Percentiles rank a stretch among this genome's conserved stretches.
phyloP scores from a whole-genome alignment of 176 grass and related monocot genomes.

The Luzula sylvatica region DNA sequence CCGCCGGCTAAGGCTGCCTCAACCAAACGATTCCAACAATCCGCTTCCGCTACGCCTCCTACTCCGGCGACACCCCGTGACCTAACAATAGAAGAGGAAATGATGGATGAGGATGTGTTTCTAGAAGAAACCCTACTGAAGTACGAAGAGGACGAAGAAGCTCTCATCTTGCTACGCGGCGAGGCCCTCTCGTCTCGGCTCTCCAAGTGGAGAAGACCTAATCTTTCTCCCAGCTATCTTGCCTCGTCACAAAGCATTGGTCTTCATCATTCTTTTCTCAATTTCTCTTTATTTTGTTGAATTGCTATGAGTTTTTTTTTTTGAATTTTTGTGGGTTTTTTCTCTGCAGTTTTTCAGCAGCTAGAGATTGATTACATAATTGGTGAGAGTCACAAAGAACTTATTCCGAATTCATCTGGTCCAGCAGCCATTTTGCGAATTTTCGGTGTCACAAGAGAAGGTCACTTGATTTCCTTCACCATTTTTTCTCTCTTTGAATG shows the following conservation, averaged over 20 bases:
- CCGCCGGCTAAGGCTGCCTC: constrained; percentile 20
- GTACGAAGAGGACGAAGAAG: constrained; percentile 68
- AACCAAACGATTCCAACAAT: constrained; percentile 45
- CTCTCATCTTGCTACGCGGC: constrained; percentile 45
- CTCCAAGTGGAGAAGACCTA: constrained; percentile 68
- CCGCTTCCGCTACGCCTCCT: constrained; percentile 13
- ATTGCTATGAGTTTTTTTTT: constrained; percentile 9
- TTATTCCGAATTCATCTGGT: constrained; percentile 69
- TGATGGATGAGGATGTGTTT: constrained; percentile 96
- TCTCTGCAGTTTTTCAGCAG: constrained; percentile 77
- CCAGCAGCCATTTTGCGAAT: constrained; percentile 82
- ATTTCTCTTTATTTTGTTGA: background rate
- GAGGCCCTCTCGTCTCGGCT: constrained; percentile 67
- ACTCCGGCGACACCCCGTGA: constrained; percentile 3
- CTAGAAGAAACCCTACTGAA: constrained; percentile 58
- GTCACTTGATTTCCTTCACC: constrained; percentile 33
- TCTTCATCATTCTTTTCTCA: background rate
- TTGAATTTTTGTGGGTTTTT: constrained; percentile 14
- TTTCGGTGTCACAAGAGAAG: constrained; percentile 96
- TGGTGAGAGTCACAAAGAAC: constrained; percentile 70
- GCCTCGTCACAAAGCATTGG: constrained; percentile 34
- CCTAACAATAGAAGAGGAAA: constrained; percentile 53
- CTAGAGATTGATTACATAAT: constrained; percentile 94
- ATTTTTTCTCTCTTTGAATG: too few relatives aligned
- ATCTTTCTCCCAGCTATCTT: constrained; percentile 31